Percentiles rank a stretch among this genome's conserved stretches.
Evolutionary conservation across 345 rosid genomes (phyloP).

Genomic region (Brassica juncea): DNA sequence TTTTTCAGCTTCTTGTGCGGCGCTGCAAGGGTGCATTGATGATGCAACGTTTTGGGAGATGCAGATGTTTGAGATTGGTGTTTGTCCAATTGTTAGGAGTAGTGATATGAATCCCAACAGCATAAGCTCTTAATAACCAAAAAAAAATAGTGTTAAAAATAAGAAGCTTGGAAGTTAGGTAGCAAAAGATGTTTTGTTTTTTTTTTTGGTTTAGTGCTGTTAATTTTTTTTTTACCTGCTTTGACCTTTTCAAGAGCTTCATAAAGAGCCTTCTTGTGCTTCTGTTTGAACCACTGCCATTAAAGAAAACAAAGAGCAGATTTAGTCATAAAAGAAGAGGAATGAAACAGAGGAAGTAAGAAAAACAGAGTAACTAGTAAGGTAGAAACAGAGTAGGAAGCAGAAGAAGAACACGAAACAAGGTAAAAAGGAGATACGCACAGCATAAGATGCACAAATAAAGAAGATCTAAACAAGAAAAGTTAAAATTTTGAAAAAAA

Average conservation of each 20-base stretch:
- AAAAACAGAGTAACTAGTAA: background rate
- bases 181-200: background rate
- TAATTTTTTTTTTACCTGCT: background rate
- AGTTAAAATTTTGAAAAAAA: background rate
- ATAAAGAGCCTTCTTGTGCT: background rate
- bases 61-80: background rate
- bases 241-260: constrained; percentile 1
- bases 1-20: background rate
- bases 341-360: background rate
- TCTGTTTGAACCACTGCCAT: background rate
- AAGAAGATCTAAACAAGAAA: background rate
- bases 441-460: background rate
- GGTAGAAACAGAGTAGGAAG: background rate
- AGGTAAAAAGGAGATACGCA: background rate
- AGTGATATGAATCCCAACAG: background rate
- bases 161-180: background rate
- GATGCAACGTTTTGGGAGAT: background rate
- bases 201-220: background rate
- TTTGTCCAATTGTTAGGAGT: background rate
- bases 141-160: background rate
- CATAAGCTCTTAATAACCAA: background rate
- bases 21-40: background rate
- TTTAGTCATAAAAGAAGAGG: background rate
- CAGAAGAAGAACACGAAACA: background rate
- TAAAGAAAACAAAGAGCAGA: background rate